A percentile compares a stretch with the other conserved stretches of the same genome.
Evolutionary conservation across 2,329 filamentous ascomycete genomes (phyloP).

Genomic region (Ophiostoma fasciatum): DNA sequence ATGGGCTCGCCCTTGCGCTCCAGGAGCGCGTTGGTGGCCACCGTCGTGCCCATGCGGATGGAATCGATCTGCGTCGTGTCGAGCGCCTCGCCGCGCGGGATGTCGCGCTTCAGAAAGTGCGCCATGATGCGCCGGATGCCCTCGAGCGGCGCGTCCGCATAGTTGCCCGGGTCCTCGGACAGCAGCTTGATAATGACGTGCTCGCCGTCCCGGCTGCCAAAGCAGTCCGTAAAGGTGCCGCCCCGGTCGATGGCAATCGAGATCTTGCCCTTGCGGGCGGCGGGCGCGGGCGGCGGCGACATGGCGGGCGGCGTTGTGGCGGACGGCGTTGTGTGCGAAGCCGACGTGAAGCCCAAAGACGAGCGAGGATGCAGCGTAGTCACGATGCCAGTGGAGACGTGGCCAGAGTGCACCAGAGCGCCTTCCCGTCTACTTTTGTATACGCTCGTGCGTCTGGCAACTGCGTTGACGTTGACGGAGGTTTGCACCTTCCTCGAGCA

Average conservation of each 20-base stretch:
- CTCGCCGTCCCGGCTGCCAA: slow-evolving; percentile 51
- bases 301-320: too few relatives aligned
- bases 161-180: slow-evolving; percentile 75
- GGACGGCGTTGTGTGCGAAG: background rate
- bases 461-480: too few relatives aligned
- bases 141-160: slow-evolving; percentile 79
- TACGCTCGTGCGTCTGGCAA: too few relatives aligned
- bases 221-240: slow-evolving; percentile 86
- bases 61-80: slow-evolving; percentile 77
- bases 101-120: slow-evolving; percentile 58
- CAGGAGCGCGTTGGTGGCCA: slow-evolving; percentile 81
- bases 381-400: too few relatives aligned
- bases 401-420: too few relatives aligned
- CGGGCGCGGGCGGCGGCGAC: too few relatives aligned
- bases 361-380: too few relatives aligned
- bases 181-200: slow-evolving; percentile 35
- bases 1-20: slow-evolving; percentile 85
- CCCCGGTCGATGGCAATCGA: slow-evolving; percentile 62
- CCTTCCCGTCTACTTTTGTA: too few relatives aligned
- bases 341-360: too few relatives aligned
- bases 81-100: slow-evolving; percentile 63
- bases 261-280: slow-evolving; percentile 8
- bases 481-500: too few relatives aligned
- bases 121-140: slow-evolving; percentile 78
- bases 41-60: slow-evolving; percentile 91